phyloP scores from a whole-genome alignment of 305 asterid genomes.

The Fraxinus floribunda region DNA sequence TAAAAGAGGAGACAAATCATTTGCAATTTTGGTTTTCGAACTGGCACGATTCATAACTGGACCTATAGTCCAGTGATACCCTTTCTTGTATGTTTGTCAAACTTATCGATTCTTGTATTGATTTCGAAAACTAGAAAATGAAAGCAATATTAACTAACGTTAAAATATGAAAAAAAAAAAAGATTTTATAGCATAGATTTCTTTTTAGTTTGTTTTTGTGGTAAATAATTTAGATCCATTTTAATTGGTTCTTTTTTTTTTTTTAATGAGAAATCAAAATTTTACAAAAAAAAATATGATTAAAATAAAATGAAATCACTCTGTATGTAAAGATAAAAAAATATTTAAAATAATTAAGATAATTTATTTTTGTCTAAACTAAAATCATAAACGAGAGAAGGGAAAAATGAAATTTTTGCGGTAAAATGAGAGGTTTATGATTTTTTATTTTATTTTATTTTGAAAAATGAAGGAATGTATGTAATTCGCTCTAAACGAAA shows the following conservation, averaged over 20 bases:
- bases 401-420: too few relatives aligned
- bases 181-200: background rate
- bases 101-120: background rate
- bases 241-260: background rate
- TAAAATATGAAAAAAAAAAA: too few relatives aligned
- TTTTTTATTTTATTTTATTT: too few relatives aligned
- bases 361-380: background rate
- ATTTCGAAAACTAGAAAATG: too few relatives aligned
- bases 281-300: background rate
- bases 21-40: background rate
- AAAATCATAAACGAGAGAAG: too few relatives aligned
- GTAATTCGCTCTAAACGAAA: background rate
- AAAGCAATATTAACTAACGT: background rate
- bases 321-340: background rate
- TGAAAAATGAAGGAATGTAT: too few relatives aligned
- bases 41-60: background rate
- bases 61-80: background rate
- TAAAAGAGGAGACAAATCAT: background rate
- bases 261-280: background rate
- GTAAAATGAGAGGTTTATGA: too few relatives aligned
- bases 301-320: too few relatives aligned
- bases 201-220: background rate
- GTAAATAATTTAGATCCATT: background rate
- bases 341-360: too few relatives aligned
- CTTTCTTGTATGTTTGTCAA: background rate